phyloP scores from a whole-genome alignment of 23 red algal species.

The Gracilaria domingensis region DNA sequence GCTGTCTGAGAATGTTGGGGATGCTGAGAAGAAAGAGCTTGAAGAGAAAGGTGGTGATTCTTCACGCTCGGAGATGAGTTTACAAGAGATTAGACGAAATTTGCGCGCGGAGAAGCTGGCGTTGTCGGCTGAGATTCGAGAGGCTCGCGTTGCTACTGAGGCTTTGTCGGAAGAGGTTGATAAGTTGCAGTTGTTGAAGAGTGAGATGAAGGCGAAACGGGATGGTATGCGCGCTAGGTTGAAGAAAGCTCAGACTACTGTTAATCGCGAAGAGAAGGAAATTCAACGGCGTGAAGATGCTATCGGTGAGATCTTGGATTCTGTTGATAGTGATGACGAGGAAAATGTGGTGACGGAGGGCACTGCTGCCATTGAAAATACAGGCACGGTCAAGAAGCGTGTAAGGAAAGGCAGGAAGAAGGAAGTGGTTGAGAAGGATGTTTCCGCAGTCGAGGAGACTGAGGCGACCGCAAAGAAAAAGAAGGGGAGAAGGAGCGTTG shows the following conservation, averaged over 20 bases:
- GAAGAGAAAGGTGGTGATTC: constrained; percentile 21
- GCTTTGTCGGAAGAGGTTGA: constrained; percentile 15
- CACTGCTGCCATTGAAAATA: not conserved
- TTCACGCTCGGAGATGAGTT: constrained; percentile 28
- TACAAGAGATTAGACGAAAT: constrained; percentile 31
- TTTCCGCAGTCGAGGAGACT: no score
- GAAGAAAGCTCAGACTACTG: constrained; percentile 41
- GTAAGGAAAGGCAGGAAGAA: not conserved
- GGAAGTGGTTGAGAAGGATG: not conserved
- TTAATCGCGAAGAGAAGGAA: constrained; percentile 15
- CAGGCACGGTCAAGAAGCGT: not conserved
- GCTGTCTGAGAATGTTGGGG: not conserved
- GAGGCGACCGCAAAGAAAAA: not conserved
- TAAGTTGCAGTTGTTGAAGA: not conserved
- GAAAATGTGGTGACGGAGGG: not conserved
- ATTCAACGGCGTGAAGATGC: constrained; percentile 29
- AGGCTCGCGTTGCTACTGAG: constrained; percentile 23
- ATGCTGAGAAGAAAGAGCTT: not conserved
- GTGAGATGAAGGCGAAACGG: constrained; percentile 32
- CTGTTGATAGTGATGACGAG: not conserved
- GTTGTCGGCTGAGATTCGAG: constrained; percentile 48
- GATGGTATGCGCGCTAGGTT: constrained; percentile 9
- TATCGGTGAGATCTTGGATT: constrained; percentile 24
- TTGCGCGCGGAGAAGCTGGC: constrained; percentile 40
- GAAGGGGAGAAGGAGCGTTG: not conserved